These are phyloP conservation scores for Eimeria maxima DNA, from an alignment of 169 alveolate genomes.

Conservation along the genomic window DNA sequence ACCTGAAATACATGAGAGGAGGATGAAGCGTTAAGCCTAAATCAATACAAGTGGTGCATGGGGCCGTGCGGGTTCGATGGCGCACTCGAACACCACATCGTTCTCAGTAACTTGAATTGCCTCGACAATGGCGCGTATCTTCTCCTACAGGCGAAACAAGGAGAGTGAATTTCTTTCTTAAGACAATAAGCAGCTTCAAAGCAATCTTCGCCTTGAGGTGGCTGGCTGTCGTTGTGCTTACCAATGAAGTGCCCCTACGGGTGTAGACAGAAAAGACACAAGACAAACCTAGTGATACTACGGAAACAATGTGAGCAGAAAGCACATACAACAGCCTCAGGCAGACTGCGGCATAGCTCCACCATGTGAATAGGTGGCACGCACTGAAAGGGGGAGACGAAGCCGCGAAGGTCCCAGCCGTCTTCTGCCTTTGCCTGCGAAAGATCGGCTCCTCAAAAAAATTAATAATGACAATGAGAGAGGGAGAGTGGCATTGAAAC, in stretches of 20 bases:
- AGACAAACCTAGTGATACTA: no score
- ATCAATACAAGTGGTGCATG: not conserved
- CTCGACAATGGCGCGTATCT: not conserved
- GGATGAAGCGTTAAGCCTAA: not conserved
- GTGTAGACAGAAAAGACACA: not conserved
- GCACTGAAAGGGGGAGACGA: slow-evolving; percentile 74
- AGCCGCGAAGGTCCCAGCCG: slow-evolving; percentile 71
- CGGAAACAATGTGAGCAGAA: no score
- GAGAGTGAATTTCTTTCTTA: not conserved
- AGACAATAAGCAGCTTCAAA: not conserved
- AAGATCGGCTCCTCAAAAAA: not conserved
- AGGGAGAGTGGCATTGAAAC: no score
- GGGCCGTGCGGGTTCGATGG: not conserved
- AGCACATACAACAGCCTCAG: not conserved
- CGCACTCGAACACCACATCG: slow-evolving; percentile 81
- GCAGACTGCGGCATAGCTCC: no score
- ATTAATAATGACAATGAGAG: not conserved
- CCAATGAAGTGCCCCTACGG: slow-evolving; percentile 65
- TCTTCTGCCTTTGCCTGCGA: slow-evolving; percentile 11
- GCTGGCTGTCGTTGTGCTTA: not conserved
- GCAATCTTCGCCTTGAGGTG: not conserved
- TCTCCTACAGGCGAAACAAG: slow-evolving; percentile 28
- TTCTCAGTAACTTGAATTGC: slow-evolving; percentile 21
- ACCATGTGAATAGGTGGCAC: no score
- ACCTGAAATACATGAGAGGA: not conserved